Percentiles rank a stretch among this genome's conserved stretches.
Conservation (phyloP, 257 asterid species). For the Cinchona pubescens region DNA sequence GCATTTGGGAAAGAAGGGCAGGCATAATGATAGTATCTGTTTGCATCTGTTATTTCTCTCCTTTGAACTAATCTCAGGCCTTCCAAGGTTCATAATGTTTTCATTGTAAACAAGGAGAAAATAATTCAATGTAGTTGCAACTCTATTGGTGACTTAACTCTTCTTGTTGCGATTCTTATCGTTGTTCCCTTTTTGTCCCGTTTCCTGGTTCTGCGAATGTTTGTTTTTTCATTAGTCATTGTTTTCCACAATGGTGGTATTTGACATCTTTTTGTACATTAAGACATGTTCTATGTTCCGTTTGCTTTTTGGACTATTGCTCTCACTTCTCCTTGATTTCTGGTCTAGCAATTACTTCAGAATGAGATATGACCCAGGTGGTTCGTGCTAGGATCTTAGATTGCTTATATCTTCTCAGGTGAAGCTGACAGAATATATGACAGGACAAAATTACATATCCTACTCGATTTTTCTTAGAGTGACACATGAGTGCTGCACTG, state of each 20-base stretch:
- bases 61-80: conserved; percentile 1
- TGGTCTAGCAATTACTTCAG: background rate
- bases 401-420: background rate
- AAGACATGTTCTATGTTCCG: background rate
- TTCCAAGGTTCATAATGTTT: background rate
- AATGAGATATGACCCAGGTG: too few species aligned
- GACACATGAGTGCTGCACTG: too few species aligned
- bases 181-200: background rate
- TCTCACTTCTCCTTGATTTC: background rate
- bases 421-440: background rate
- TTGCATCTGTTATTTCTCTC: background rate
- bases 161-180: background rate
- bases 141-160: background rate
- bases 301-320: background rate
- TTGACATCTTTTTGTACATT: background rate
- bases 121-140: background rate
- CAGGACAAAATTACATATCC: background rate
- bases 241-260: background rate
- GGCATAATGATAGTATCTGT: background rate
- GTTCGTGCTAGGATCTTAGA: background rate
- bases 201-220: background rate
- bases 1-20: background rate
- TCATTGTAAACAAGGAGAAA: too few species aligned
- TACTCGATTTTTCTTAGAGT: background rate
- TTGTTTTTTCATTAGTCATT: background rate